phyloP scores from a whole-genome alignment of 495 filamentous ascomycete genomes.

The Podospora anserina region DNA sequence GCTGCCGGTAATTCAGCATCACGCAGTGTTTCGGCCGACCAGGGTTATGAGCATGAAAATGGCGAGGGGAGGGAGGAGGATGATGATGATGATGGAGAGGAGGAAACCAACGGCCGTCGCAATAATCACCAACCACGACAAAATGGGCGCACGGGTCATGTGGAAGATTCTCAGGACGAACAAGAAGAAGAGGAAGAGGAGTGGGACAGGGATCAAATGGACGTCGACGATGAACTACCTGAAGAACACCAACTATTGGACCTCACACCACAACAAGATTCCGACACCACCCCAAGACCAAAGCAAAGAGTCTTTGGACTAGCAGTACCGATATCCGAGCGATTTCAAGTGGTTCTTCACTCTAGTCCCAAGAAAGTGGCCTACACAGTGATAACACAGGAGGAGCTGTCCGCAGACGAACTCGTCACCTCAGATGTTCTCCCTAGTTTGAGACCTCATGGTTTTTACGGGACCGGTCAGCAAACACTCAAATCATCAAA shows the following conservation, averaged over 20 bases:
- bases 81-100: no score
- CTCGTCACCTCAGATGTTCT: conserved; percentile 15
- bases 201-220: conserved; percentile 7
- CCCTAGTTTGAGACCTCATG: not conserved
- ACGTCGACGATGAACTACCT: not conserved
- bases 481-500: not conserved
- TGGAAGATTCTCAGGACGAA: not conserved
- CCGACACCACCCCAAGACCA: not conserved
- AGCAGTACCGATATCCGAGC: not conserved
- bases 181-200: not conserved
- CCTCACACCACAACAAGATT: not conserved
- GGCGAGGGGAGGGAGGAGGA: not conserved
- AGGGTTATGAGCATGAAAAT: not conserved
- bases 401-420: conserved; percentile 2
- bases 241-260: not conserved
- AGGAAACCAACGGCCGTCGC: not conserved
- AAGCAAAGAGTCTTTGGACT: not conserved
- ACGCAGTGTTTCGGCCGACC: not conserved
- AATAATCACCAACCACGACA: not conserved
- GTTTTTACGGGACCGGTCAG: not conserved
- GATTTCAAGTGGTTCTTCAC: conserved; percentile 11
- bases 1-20: not conserved
- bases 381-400: not conserved
- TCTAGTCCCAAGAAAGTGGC: conserved; percentile 12
- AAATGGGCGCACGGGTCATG: not conserved